A percentile compares a stretch with the other conserved stretches of the same genome.
Evolutionary conservation across 306 rosid genomes (phyloP).

Genomic region (Prunus fruticosa): DNA sequence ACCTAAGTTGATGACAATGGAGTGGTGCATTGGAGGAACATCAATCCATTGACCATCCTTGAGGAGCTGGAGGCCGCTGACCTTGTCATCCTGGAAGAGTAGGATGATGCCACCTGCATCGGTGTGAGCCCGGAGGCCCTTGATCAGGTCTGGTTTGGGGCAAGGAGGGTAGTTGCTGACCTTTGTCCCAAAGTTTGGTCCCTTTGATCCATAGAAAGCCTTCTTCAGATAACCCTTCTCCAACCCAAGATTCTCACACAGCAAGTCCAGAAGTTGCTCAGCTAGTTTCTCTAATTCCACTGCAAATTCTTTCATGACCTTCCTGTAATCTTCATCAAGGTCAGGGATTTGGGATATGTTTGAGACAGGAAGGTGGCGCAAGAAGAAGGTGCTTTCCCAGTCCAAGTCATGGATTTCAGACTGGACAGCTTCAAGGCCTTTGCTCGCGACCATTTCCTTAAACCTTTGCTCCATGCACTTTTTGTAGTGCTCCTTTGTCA

Average conservation of each 20-base stretch:
- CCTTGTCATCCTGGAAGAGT: slow-evolving; percentile 93
- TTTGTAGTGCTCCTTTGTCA: slow-evolving; percentile 84
- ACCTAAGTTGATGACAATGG: slow-evolving; percentile 94
- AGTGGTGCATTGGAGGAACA: slow-evolving; percentile 95
- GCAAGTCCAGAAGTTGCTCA: slow-evolving; percentile 66
- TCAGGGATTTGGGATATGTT: slow-evolving; percentile 71
- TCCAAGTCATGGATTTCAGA: slow-evolving; percentile 66
- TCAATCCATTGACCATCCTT: slow-evolving; percentile 83
- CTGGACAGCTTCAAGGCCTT: slow-evolving; percentile 58
- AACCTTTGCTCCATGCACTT: slow-evolving; percentile 81
- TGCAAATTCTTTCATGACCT: slow-evolving; percentile 74
- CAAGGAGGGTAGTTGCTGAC: slow-evolving; percentile 96
- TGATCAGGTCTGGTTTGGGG: slow-evolving; percentile 86
- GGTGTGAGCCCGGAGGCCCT: slow-evolving; percentile 94
- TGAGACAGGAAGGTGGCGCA: slow-evolving; percentile 85
- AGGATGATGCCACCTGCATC: slow-evolving; percentile 97
- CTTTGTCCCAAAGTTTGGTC: slow-evolving; percentile 89
- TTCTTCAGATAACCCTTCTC: slow-evolving; percentile 84
- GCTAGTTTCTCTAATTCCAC: slow-evolving; percentile 69
- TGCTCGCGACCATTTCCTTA: slow-evolving; percentile 70
- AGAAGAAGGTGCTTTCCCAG: slow-evolving; percentile 94
- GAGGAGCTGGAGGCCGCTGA: slow-evolving; percentile 95
- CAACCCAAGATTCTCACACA: slow-evolving; percentile 88
- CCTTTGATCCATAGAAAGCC: slow-evolving; percentile 74
- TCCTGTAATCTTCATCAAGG: slow-evolving; percentile 63